Percentiles rank a stretch among this genome's conserved stretches.
Evolutionary conservation across 2,329 filamentous ascomycete genomes (phyloP).

Genomic region (Talaromyces sp.): DNA sequence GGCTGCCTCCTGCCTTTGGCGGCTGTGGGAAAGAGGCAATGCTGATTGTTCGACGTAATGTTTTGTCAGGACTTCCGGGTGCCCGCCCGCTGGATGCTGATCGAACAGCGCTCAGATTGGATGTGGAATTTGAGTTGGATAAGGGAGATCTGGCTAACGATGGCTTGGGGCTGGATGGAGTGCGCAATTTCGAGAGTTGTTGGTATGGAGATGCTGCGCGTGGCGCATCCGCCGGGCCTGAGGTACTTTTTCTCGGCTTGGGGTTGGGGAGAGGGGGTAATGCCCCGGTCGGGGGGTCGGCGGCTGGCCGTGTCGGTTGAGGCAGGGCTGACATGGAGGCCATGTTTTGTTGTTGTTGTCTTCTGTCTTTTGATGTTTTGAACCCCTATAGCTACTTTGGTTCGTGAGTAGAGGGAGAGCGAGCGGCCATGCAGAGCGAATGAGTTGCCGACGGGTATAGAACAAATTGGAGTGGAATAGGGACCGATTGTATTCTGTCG

Average conservation of each 20-base stretch:
- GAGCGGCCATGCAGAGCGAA: constrained; percentile 20
- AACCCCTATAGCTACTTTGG: constrained; percentile 5
- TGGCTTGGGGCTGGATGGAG: constrained; percentile 61
- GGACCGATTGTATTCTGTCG: too few species aligned
- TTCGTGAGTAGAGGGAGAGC: neutral
- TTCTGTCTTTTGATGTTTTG: too few species aligned
- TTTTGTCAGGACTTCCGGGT: constrained; percentile 61
- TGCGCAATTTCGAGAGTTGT: constrained; percentile 57
- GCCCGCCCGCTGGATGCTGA: constrained; percentile 59
- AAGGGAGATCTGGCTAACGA: constrained; percentile 53
- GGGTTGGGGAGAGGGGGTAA: constrained; percentile 73
- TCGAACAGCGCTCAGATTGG: constrained; percentile 60
- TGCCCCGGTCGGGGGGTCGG: constrained; percentile 70
- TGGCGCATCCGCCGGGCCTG: constrained; percentile 50
- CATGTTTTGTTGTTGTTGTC: constrained; percentile 23
- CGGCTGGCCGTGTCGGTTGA: constrained; percentile 61
- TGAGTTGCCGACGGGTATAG: neutral
- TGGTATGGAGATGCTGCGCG: constrained; percentile 47
- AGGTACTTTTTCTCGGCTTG: constrained; percentile 71
- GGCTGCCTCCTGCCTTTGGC: constrained; percentile 66
- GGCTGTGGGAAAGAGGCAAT: constrained; percentile 94
- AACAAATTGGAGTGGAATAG: neutral
- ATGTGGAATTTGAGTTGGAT: constrained; percentile 51
- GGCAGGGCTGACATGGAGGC: constrained; percentile 62
- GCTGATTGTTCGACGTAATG: constrained; percentile 83